Evolutionary conservation across 768 basidiomycete species (phyloP).

Genomic region (Lactarius evosmus): DNA sequence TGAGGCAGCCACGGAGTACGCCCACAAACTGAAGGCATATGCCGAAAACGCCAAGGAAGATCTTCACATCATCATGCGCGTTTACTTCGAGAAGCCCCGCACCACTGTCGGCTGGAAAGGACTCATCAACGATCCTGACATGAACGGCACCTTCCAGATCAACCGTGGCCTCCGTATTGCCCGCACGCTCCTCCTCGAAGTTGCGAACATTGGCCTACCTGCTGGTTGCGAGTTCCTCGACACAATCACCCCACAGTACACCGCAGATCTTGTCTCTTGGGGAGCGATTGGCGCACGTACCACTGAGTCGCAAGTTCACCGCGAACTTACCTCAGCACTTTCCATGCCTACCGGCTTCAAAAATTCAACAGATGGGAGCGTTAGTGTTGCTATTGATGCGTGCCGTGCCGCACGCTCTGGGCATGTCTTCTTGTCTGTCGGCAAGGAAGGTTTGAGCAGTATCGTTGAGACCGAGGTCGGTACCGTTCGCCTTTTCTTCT

Average conservation of each 20-base stretch:
- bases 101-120: conserved; percentile 99
- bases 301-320: conserved; percentile 90
- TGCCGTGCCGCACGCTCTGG: conserved; percentile 87
- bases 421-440: conserved; percentile 95
- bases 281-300: conserved; percentile 94
- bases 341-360: conserved; percentile 98
- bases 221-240: conserved; percentile 96
- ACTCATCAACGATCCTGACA: conserved; percentile 94
- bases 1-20: conserved; percentile 84
- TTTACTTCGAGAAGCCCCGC: conserved; percentile 96
- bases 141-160: conserved; percentile 92
- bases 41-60: conserved; percentile 80
- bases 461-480: conserved; percentile 89
- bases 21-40: conserved; percentile 71
- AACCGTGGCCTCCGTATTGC: conserved; percentile 93
- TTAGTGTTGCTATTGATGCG: conserved; percentile 91
- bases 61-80: conserved; percentile 93
- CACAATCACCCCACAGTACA: conserved; percentile 79
- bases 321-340: conserved; percentile 82
- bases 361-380: conserved; percentile 93
- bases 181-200: conserved; percentile 79
- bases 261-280: conserved; percentile 91
- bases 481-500: neutral
- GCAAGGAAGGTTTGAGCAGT: conserved; percentile 91
- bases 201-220: conserved; percentile 88